Conservation (phyloP, 73 alveolate species). For the Diophrys appendiculata region DNA sequence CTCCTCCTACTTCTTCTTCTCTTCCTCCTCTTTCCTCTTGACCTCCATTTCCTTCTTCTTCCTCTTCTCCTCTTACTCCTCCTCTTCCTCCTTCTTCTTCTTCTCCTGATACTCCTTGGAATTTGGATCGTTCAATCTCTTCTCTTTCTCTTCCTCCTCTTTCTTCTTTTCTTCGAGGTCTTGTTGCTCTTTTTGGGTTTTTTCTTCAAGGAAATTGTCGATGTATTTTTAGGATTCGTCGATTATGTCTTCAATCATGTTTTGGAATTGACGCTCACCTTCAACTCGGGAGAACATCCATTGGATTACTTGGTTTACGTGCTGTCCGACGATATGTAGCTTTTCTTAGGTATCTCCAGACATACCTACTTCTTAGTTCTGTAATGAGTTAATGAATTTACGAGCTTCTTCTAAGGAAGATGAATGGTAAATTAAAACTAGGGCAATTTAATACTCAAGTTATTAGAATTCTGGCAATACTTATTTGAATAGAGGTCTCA, state of each 20-base stretch:
- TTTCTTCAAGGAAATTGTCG: constrained; percentile 12
- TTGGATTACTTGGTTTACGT: constrained; percentile 43
- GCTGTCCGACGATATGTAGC: constrained; percentile 31
- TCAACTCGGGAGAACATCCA: constrained; percentile 53
- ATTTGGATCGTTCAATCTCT: not conserved
- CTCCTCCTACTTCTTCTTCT: constrained; percentile 14
- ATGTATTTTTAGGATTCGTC: constrained; percentile 13
- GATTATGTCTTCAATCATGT: constrained; percentile 19
- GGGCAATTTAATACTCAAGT: constrained; percentile 30
- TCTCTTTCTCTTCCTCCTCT: constrained; percentile 9
- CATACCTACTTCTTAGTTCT: too few species aligned
- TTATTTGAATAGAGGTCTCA: constrained; percentile 47
- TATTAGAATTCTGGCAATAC: constrained; percentile 28
- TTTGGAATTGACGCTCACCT: constrained; percentile 29
- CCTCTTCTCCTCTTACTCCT: not conserved
- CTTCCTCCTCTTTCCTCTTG: constrained; percentile 11
- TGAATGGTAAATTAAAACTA: constrained; percentile 48
- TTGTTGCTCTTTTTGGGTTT: constrained; percentile 29
- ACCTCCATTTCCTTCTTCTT: constrained; percentile 20
- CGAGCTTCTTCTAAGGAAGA: constrained; percentile 15
- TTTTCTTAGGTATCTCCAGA: too few species aligned
- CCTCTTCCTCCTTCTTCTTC: constrained; percentile 16
- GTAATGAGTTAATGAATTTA: not conserved
- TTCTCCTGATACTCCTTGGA: constrained; percentile 17
- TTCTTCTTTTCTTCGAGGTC: constrained; percentile 7